Conservation (phyloP, 2,329 filamentous ascomycete species). For the Hymenoscyphus albidus region DNA sequence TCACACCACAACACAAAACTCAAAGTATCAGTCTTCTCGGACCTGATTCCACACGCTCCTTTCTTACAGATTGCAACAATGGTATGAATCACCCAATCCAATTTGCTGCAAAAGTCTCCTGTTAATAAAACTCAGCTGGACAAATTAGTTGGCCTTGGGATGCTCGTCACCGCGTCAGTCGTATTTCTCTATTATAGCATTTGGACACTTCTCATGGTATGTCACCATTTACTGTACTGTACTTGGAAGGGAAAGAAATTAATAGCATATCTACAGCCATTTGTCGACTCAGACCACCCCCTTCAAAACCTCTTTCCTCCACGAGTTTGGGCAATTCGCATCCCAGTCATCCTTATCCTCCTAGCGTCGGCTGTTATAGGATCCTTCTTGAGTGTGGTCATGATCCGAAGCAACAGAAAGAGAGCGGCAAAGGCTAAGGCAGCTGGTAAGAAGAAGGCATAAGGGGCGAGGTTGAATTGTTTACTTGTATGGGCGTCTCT, state of each 20-base stretch:
- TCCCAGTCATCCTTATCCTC: conserved; percentile 93
- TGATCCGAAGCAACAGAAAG: conserved; percentile 98
- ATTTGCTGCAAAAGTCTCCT: background rate
- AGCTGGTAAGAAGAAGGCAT: conserved; percentile 81
- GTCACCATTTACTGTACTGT: conserved; percentile 18
- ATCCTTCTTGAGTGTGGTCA: conserved; percentile 92
- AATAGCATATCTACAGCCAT: conserved; percentile 61
- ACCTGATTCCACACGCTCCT: conserved; percentile 29
- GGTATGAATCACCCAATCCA: conserved; percentile 22
- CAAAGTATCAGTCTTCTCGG: conserved; percentile 14
- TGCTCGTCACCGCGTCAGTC: conserved; percentile 69
- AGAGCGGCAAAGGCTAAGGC: conserved; percentile 92
- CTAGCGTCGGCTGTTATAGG: conserved; percentile 90
- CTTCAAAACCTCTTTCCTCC: conserved; percentile 94
- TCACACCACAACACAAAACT: conserved; percentile 10
- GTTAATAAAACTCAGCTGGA: conserved; percentile 63
- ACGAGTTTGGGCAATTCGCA: conserved; percentile 97
- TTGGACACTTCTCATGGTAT: conserved; percentile 96
- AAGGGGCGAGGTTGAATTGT: conserved; percentile 32
- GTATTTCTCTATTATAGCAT: conserved; percentile 91
- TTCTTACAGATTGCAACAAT: conserved; percentile 33
- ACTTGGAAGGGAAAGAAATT: conserved; percentile 11
- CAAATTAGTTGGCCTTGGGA: conserved; percentile 73
- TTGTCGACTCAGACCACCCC: conserved; percentile 91
- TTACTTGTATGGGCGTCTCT: background rate